Base-by-base conservation (phyloP, 805 yeast genomes). In the Torulaspora franciscae region DNA sequence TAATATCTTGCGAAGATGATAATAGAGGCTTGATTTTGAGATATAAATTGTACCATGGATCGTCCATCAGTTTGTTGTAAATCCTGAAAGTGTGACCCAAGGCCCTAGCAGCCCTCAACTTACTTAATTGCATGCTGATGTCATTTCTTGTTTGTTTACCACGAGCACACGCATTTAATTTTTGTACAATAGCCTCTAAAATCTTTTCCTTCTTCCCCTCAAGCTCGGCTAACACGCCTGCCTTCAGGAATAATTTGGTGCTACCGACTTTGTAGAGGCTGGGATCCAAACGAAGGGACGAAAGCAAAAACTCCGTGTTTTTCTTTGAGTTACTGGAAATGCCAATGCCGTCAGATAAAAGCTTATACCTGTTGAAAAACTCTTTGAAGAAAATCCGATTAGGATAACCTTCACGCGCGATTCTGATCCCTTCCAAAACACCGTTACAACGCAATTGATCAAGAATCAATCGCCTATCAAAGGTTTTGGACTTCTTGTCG, bases 331-430 rank as follows among this genome's bases (percentile, higher is more conserved):
- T 75, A 14, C 58, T 59, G 5, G 68, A 65, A 41, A 58, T 56
- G 13, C 72, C 73, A 32, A 70, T 66, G 37, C 75, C 74, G 11
- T 73, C 68, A 6, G 80, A 73, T 22, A 93, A 68, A n/a, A 90
- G 76, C 25, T 77, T 76, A 62, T 93, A 93, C 43, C 96, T 74
- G 30, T 71, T 73, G 41, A 76, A 78, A 67, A 93, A 93, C 38
- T 87, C 91, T 36, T 81, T 77, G 64, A 90, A 91, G 24, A 81
- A 78, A 60, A 91, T 79, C 52, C 96, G 77, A 65, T 93, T 93
- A 4, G 99, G 99, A 64, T 84, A 93, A 2, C 99, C 99, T 7
- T 96, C 88, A 52, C 99, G 77, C 0, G 98, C 96, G 48, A 93
- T 93, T 65, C 99, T 76, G 25, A 93, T 93, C 49, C 99, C 99